Evolutionary conservation across 2,329 filamentous ascomycete genomes (phyloP), one percentile per base, ranked within the genome.

Genomic region (Claviceps paspali): DNA sequence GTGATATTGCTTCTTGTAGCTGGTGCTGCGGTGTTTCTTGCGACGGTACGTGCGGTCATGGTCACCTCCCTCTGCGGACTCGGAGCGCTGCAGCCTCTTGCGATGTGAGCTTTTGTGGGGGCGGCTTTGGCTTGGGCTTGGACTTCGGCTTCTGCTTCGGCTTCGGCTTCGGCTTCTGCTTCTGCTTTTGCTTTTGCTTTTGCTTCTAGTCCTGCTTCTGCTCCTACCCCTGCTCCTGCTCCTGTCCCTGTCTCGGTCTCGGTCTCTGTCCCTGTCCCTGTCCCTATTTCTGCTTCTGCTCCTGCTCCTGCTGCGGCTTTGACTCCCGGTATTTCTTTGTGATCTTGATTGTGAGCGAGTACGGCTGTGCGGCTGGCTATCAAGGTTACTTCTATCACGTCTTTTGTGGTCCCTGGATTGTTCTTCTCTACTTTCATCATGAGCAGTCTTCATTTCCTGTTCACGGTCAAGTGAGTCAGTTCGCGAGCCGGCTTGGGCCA

Each of bases 61-160:
- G 40, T 64, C 65, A 23, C 67, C 68, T 14, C 62, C 62, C 19
- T 57, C 60, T 23, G 62, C 59, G 15, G 67, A 71, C 36, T 57
- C 55, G 11, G 75, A 78, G 28, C 68, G 73, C 45, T 73, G 68
- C 24, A 63, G 66, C 42, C 68, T 68, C 43, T 69, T 68, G 33
- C 64, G 63, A 34, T 60, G 62, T 17, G 60, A 62, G 47, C 64
- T 62, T 43, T 57, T 65, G 51, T 63, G 59, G 47, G 56, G 57
- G 33, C 53, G 52, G 41, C 55, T 56, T n/a, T n/a, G n/a, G n/a
- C n/a, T n/a, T n/a, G n/a, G n/a, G n/a, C n/a, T n/a, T n/a, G n/a
- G n/a, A n/a, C n/a, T n/a, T n/a, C n/a, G n/a, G n/a, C n/a, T n/a
- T n/a, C n/a, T n/a, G n/a, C n/a, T n/a, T n/a, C n/a, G n/a, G 4